Base-by-base conservation (phyloP, 1,284 basidiomycete species). In the Ustilago tritici region DNA sequence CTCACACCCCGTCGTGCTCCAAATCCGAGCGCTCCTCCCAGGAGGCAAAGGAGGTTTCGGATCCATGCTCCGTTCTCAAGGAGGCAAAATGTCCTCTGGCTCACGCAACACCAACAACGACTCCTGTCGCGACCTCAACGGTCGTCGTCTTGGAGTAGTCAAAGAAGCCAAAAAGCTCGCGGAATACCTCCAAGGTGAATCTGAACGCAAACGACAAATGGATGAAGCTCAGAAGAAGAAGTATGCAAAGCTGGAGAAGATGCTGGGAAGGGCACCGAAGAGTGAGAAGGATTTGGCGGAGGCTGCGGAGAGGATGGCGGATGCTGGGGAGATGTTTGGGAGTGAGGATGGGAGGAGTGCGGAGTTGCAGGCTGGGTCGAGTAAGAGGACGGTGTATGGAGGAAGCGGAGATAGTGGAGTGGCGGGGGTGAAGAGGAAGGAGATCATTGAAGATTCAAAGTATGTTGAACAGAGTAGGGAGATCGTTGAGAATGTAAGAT, bases 1-100 rank as follows among this genome's bases (percentile, higher is more conserved):
- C 55, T 63, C 11, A 8, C 63, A 62, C 32, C 70, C 70, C 1
- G 53, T 79, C 2, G 54, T 71, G 3, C 70, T 85, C 31, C 77
- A 83, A 31, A 34, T 82, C 28, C 62, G 81, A 6, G 55, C 69
- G 19, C 63, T 72, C 17, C 19, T 64, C 75, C 92, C 89, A 11
- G 96, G 96, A 70, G 97, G 97, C 55, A 99, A 99, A 87, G 96
- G 97, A 84, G 96, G 96, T 58, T 99, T 99, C 85, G 96, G 97
- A 9, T 93, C 93, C 31, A 95, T 98, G 89, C 89, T 99, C 75
- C 91, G 96, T 85, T 96, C 97, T 0, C 95, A 95, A 23, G 96
- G 96, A 78, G 96, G 96, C 10, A 91, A 95, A 49, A 99, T 99
- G 97, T 95, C 93, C 50, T 78, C 65, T 92, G 95, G 88, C 43